Evolutionary conservation across 2,329 filamentous ascomycete genomes (phyloP).

Genomic region (Helminthosporium solani): DNA sequence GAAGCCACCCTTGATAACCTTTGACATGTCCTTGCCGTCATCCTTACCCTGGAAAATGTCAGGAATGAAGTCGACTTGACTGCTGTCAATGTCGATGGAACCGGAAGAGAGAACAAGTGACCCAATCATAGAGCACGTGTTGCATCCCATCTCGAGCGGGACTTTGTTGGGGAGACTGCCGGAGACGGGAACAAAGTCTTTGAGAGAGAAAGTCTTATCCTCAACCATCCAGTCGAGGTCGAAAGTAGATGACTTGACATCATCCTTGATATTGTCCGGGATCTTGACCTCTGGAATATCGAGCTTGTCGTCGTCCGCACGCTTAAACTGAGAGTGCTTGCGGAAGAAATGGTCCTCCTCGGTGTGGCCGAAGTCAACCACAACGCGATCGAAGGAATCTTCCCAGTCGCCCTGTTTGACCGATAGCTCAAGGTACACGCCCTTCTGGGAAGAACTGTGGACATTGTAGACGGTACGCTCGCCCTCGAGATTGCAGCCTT

Average conservation of each 20-base stretch:
- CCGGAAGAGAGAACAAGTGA: slow-evolving; percentile 34
- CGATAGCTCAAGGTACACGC: slow-evolving; percentile 26
- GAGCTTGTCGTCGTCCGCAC: slow-evolving; percentile 18
- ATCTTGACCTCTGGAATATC: slow-evolving; percentile 13
- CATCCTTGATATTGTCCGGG: slow-evolving; percentile 21
- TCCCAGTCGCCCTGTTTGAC: slow-evolving; percentile 28
- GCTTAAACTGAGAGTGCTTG: slow-evolving; percentile 30
- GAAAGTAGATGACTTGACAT: slow-evolving; percentile 21
- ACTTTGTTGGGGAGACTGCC: slow-evolving; percentile 16
- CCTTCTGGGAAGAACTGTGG: slow-evolving; percentile 24
- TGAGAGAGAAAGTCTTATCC: slow-evolving; percentile 25
- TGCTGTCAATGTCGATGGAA: slow-evolving; percentile 28
- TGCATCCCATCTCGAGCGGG: slow-evolving; percentile 38
- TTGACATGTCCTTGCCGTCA: slow-evolving; percentile 22
- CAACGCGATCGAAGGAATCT: slow-evolving; percentile 31
- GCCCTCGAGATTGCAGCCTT: slow-evolving; percentile 39
- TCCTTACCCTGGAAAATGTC: slow-evolving; percentile 26
- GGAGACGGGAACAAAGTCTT: slow-evolving; percentile 17
- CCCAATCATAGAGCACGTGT: slow-evolving; percentile 37
- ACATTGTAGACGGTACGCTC: slow-evolving; percentile 39
- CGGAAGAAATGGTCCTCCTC: slow-evolving; percentile 31
- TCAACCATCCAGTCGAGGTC: slow-evolving; percentile 23
- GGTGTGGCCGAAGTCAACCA: slow-evolving; percentile 37
- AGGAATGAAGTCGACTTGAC: slow-evolving; percentile 24
- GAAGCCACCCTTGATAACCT: slow-evolving; percentile 35